Evolutionary conservation across 176 grass and related monocot genomes (phyloP), one percentile per base, ranked within the genome.

Genomic region (Phragmites australis): DNA sequence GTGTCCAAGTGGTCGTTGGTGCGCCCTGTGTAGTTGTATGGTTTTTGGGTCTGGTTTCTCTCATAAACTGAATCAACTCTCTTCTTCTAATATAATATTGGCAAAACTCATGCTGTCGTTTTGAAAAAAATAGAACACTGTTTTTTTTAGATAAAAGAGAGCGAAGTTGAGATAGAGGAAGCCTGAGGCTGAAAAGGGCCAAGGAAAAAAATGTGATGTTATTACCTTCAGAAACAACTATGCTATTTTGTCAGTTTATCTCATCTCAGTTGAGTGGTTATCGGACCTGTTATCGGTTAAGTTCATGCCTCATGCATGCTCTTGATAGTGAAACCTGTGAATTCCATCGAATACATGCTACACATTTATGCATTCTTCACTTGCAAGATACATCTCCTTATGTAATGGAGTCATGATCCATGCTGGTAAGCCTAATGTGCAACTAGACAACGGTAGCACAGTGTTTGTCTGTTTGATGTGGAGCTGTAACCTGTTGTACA

Each of bases 311-410:
- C 44, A 15, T 16, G n/a, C 34, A 56, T 74, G 48, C 11, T 65
- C 32, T 75, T 75, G 51, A 17, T 70, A 29, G 23, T 75, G 7
- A 31, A 76, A 68, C 5, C 21, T 42, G 22, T 68, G 29, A 49
- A 51, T 41, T 81, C 30, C 29, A 68, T 68, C 43, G 6, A 41
- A 49, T 76, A 57, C 26, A 34, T 57, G 26, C 22, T 73, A 64
- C 45, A 6, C 3, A 41, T 25, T 55, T 34, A 16, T 76, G 6
- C 2, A 37, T 42, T 57, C 27, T 16, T 81, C 11, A 45, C 49
- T 37, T 57, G 19, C 34, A 18, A 62, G 14, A 8, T 62, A 4
- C 58, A 9, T 56, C 46, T 66, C 23, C 55, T 12, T 19, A 41
- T 17, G 12, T 68, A 77, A 23, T 77, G 18, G 18, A 60, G 15